Evolutionary conservation across 179 eudicot species (phyloP).

Genomic region (Silene vulgaris): DNA sequence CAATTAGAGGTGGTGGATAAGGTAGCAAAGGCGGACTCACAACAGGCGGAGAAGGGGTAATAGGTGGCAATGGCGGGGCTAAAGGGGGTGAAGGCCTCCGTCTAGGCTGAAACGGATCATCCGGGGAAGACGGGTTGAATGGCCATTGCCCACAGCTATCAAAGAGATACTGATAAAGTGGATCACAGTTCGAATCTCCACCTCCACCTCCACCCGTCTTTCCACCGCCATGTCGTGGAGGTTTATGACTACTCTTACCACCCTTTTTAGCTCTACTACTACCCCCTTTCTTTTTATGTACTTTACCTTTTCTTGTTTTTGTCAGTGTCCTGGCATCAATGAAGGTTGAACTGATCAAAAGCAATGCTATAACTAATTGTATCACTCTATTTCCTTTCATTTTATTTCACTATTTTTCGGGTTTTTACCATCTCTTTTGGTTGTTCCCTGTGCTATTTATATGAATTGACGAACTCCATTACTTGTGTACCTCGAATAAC

Average conservation of each 20-base stretch:
- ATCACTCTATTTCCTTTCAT: constrained; percentile 23
- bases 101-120: constrained; percentile 29
- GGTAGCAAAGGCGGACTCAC: constrained; percentile 25
- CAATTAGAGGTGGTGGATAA: constrained; percentile 12
- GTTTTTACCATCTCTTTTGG: background rate
- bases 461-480: background rate
- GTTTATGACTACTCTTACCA: constrained; percentile 17
- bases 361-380: constrained; percentile 18
- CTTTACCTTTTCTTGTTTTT: constrained; percentile 13
- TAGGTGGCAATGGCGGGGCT: constrained; percentile 15
- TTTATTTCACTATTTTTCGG: background rate
- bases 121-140: constrained; percentile 22
- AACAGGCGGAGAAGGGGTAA: constrained; percentile 21
- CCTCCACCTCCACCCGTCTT: constrained; percentile 6
- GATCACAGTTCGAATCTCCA: constrained; percentile 28
- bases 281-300: constrained; percentile 18
- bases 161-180: constrained; percentile 30
- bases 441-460: constrained; percentile 19
- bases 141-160: constrained; percentile 33
- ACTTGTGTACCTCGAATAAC: background rate
- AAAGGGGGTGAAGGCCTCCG: constrained; percentile 27
- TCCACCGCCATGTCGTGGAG: constrained; percentile 6
- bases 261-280: constrained; percentile 19
- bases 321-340: constrained; percentile 27
- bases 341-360: constrained; percentile 23